Evolutionary conservation across 345 rosid genomes (phyloP).

Genomic region (Combretum micranthum): DNA sequence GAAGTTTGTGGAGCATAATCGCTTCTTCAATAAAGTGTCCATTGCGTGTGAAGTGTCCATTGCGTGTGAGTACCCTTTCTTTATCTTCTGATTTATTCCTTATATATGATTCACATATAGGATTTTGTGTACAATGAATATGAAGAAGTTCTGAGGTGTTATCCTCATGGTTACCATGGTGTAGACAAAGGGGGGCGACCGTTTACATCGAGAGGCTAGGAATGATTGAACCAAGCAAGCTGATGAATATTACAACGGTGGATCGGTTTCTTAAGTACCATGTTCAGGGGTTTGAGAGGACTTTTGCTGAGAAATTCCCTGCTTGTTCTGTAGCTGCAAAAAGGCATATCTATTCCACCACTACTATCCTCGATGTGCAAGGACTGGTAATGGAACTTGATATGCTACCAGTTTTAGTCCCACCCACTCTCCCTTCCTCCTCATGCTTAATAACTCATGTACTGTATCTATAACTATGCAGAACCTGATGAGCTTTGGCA

Average conservation of each 20-base stretch:
- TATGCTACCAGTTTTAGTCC: background rate
- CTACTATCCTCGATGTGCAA: conserved; percentile 77
- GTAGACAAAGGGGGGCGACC: conserved; percentile 86
- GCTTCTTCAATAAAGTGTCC: no score
- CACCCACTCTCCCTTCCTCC: no score
- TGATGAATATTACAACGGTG: conserved; percentile 78
- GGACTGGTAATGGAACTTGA: conserved; percentile 53
- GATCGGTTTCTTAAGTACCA: conserved; percentile 90
- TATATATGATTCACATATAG: conserved; percentile 28
- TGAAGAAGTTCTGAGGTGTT: conserved; percentile 66
- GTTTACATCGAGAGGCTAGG: conserved; percentile 84
- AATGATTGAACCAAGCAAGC: conserved; percentile 64
- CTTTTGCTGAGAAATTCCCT: conserved; percentile 83
- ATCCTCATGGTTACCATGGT: conserved; percentile 98
- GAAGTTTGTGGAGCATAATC: no score
- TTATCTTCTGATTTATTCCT: conserved; percentile 4
- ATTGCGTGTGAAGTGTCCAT: no score
- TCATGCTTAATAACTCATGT: conserved; percentile 2
- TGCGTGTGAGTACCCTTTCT: background rate
- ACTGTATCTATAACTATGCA: conserved; percentile 26
- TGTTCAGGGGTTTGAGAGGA: conserved; percentile 84
- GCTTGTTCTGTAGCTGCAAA: conserved; percentile 83
- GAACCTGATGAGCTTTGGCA: conserved; percentile 90
- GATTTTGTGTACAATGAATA: conserved; percentile 83
- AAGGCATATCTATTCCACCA: conserved; percentile 68